A percentile compares a stretch with the other conserved stretches of the same genome.
phyloP scores from a whole-genome alignment of 352 stramenopile genomes.

The Phytophthora multivora region DNA sequence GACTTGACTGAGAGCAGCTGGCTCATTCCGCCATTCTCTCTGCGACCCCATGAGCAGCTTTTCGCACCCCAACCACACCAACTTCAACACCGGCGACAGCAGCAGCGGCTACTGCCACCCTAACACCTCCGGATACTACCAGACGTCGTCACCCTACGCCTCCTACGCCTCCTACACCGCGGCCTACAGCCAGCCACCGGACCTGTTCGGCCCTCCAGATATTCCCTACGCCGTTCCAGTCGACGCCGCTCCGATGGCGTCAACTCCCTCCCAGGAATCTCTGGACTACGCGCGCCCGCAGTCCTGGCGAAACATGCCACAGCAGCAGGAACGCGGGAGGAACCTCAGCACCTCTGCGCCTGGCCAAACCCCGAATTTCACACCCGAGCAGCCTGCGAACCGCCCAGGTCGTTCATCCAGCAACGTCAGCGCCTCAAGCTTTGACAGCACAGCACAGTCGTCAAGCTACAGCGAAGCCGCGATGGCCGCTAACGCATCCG shows the following conservation, averaged over 20 bases:
- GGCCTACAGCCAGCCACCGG: constrained; percentile 14
- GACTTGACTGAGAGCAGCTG: constrained; percentile 1
- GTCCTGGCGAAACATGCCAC: constrained; percentile 47
- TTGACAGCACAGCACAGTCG: constrained; percentile 22
- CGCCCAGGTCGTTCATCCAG: constrained; percentile 15
- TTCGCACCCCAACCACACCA: constrained; percentile 19
- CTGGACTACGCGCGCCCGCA: constrained; percentile 48
- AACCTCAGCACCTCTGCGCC: neutral
- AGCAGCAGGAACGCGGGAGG: constrained; percentile 29
- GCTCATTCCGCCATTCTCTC: constrained; percentile 20
- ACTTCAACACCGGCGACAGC: constrained; percentile 9
- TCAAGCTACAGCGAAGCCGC: constrained; percentile 17
- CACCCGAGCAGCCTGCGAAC: constrained; percentile 16
- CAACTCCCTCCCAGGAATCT: constrained; percentile 7
- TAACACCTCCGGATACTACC: constrained; percentile 20
- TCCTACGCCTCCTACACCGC: constrained; percentile 11
- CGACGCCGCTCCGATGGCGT: constrained; percentile 9
- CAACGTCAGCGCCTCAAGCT: constrained; percentile 10
- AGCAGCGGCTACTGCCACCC: constrained; percentile 16
- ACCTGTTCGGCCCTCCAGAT: neutral
- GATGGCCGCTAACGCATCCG: constrained; percentile 29
- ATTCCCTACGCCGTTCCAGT: constrained; percentile 34
- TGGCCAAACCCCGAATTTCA: constrained; percentile 4
- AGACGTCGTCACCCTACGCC: constrained; percentile 22
- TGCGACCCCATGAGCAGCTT: constrained; percentile 26